These are phyloP conservation scores for Boletus reticuloceps DNA, from an alignment of 768 basidiomycete genomes.

Conservation along the genomic window DNA sequence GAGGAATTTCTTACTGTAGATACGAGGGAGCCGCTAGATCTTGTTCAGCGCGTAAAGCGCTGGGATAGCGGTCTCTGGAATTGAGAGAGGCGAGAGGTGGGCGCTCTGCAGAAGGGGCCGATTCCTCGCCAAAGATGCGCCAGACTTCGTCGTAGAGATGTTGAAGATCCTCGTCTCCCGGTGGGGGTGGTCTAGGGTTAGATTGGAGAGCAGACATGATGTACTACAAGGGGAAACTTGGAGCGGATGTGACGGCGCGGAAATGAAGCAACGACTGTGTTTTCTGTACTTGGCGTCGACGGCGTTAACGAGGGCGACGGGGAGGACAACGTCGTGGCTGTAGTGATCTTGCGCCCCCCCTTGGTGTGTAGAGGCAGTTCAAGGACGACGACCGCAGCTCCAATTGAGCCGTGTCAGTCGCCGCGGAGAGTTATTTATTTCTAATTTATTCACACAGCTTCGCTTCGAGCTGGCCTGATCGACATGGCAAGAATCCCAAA, in stretches of 20 bases:
- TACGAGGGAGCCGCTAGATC: slow-evolving; percentile 10
- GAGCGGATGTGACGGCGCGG: neutral
- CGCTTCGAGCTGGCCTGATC: too few species aligned
- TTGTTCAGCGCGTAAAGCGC: slow-evolving; percentile 19
- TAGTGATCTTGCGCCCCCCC: too few species aligned
- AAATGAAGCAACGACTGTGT: neutral
- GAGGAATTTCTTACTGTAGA: slow-evolving; percentile 13
- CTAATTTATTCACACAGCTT: neutral
- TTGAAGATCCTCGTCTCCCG: slow-evolving; percentile 70
- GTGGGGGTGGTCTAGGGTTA: slow-evolving; percentile 37
- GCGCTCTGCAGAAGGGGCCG: slow-evolving; percentile 31
- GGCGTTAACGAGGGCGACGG: neutral
- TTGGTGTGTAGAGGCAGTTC: too few species aligned
- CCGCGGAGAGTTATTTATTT: too few species aligned
- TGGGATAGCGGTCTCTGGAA: slow-evolving; percentile 20
- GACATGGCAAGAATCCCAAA: slow-evolving; percentile 30
- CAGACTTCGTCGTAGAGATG: slow-evolving; percentile 75
- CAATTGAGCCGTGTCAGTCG: too few species aligned
- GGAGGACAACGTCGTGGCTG: neutral
- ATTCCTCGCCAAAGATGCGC: slow-evolving; percentile 59
- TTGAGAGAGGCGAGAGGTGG: slow-evolving; percentile 18
- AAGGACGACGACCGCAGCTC: too few species aligned
- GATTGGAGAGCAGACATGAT: slow-evolving; percentile 38
- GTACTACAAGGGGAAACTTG: neutral
- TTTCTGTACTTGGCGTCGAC: neutral